Conservation (phyloP, 1,284 basidiomycete genomes). For the Tranzscheliella williamsii region DNA sequence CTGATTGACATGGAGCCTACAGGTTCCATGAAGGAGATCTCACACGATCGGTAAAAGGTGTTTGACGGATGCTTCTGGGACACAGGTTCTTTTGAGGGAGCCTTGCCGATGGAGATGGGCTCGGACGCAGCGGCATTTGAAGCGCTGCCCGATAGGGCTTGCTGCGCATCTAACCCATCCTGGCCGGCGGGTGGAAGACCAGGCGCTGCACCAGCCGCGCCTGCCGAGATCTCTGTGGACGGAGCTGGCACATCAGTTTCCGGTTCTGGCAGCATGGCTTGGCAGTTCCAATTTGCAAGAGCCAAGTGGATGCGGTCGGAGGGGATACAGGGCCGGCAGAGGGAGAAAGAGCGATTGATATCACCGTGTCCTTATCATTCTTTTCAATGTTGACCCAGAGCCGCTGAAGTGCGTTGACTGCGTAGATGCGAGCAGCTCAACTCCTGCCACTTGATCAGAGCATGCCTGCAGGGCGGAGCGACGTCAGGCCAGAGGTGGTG, state of each 20-base stretch:
- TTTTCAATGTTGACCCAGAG: too few species aligned
- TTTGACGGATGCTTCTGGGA: slow-evolving; percentile 29
- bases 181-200: slow-evolving; percentile 26
- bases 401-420: too few species aligned
- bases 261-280: too few species aligned
- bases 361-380: too few species aligned
- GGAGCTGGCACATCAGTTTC: slow-evolving; percentile 17
- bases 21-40: slow-evolving; percentile 48
- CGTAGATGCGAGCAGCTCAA: too few species aligned
- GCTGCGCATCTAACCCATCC: slow-evolving; percentile 27
- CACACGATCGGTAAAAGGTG: slow-evolving; percentile 40
- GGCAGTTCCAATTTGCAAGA: too few species aligned
- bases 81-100: slow-evolving; percentile 11
- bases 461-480: too few species aligned
- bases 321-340: too few species aligned
- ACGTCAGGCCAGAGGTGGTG: too few species aligned
- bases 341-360: too few species aligned
- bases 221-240: slow-evolving; percentile 25
- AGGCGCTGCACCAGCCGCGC: slow-evolving; percentile 5
- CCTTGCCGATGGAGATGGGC: slow-evolving; percentile 14
- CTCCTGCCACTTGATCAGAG: too few species aligned
- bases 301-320: too few species aligned
- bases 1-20: slow-evolving; percentile 60
- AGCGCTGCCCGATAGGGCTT: slow-evolving; percentile 7
- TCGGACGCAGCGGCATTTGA: background rate